Percentiles rank a stretch among this genome's conserved stretches.
Evolutionary conservation across 208 protist genomes (phyloP).

Genomic region (Balamuthia mandrillaris): DNA sequence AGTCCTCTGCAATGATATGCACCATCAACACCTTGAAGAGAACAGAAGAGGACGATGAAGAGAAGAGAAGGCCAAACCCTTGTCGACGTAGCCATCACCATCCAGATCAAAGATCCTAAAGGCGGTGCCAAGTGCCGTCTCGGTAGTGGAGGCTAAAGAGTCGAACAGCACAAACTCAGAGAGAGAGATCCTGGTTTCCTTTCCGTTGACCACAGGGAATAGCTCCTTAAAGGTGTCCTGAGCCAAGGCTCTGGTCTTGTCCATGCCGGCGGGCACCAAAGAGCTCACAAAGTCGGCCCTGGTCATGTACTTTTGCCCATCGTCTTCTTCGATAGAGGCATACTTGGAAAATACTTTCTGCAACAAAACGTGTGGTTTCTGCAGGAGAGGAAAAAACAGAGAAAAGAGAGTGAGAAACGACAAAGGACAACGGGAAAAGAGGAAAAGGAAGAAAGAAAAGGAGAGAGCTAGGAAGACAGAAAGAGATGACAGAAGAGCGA

Average conservation of each 20-base stretch:
- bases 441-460: not conserved
- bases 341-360: conserved; percentile 23
- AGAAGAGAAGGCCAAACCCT: not conserved
- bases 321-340: not conserved
- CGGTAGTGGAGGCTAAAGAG: not conserved
- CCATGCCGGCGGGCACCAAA: not conserved
- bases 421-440: not conserved
- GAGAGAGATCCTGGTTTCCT: conserved; percentile 10
- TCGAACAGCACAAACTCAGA: conserved; percentile 42
- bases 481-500: no score
- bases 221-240: not conserved
- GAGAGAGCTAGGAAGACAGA: not conserved
- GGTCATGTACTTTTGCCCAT: conserved; percentile 52
- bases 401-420: not conserved
- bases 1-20: not conserved
- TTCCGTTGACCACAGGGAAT: no score
- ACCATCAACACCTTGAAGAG: not conserved
- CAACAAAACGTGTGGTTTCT: conserved; percentile 4
- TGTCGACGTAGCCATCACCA: conserved; percentile 1
- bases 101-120: conserved; percentile 37
- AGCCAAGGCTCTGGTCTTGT: not conserved
- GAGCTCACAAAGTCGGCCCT: conserved; percentile 42
- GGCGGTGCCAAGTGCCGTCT: conserved; percentile 33
- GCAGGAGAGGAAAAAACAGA: not conserved
- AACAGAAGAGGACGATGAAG: not conserved